These are phyloP conservation scores for Botrytis aclada DNA, from an alignment of 2,329 filamentous ascomycete genomes.

Conservation along the genomic window DNA sequence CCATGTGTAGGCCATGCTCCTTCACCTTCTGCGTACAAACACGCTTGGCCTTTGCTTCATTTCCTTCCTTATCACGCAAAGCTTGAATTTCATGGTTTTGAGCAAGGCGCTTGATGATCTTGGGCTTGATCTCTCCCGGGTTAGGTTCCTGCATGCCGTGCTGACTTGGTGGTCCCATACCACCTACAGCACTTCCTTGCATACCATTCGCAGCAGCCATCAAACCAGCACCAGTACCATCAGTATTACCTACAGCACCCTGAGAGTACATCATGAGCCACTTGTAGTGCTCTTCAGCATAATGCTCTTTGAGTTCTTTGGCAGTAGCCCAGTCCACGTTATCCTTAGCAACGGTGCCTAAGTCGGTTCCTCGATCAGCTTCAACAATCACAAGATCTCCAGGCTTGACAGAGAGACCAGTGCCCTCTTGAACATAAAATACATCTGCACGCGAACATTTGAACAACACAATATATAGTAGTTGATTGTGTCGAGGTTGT, in stretches of 20 bases:
- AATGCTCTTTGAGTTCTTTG: conserved; percentile 85
- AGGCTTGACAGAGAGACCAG: conserved; percentile 82
- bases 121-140: conserved; percentile 80
- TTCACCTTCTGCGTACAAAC: conserved; percentile 96
- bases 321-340: conserved; percentile 86
- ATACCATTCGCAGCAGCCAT: conserved; percentile 62
- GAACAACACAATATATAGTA: conserved; percentile 88
- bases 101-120: conserved; percentile 93
- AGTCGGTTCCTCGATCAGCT: conserved; percentile 90
- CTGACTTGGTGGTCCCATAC: conserved; percentile 72
- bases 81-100: conserved; percentile 87
- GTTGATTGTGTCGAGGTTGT: conserved; percentile 63
- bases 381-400: conserved; percentile 97
- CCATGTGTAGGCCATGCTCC: conserved; percentile 94
- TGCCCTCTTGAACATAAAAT: conserved; percentile 95
- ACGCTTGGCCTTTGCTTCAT: conserved; percentile 95
- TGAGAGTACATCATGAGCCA: conserved; percentile 99
- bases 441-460: conserved; percentile 94
- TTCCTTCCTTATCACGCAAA: conserved; percentile 91
- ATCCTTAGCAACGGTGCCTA: conserved; percentile 86
- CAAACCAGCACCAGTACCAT: conserved; percentile 58
- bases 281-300: conserved; percentile 92
- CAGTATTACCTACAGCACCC: conserved; percentile 62
- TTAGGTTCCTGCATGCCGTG: conserved; percentile 71
- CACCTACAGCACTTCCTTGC: conserved; percentile 69